These are phyloP conservation scores for Cyberlindnera japonica DNA, from an alignment of 805 yeast species.

Conservation along the genomic window DNA sequence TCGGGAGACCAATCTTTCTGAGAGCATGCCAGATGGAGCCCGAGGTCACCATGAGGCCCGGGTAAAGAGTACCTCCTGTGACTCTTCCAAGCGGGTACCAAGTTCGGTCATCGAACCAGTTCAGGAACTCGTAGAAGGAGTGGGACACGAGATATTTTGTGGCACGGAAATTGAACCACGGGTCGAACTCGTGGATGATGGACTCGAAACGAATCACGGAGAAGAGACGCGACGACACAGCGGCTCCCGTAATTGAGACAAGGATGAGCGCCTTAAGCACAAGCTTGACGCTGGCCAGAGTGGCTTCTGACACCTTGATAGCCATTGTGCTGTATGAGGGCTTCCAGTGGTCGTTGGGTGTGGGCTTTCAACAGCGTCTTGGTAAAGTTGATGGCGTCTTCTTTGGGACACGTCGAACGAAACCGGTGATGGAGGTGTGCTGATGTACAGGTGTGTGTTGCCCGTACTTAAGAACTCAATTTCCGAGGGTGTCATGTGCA, in stretches of 20 bases:
- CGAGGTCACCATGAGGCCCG: constrained; percentile 98
- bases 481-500: too few relatives aligned
- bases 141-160: constrained; percentile 85
- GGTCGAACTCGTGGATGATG: constrained; percentile 96
- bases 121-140: constrained; percentile 85
- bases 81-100: constrained; percentile 99
- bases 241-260: constrained; percentile 81
- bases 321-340: constrained; percentile 13
- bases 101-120: constrained; percentile 98
- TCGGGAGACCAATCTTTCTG: constrained; percentile 64
- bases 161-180: constrained; percentile 96
- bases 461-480: too few relatives aligned
- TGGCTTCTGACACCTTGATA: constrained; percentile 18
- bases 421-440: not conserved
- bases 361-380: not conserved
- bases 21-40: constrained; percentile 80
- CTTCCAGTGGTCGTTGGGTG: not conserved
- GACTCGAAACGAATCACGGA: constrained; percentile 96
- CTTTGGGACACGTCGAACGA: constrained; percentile 9
- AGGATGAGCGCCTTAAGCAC: constrained; percentile 61
- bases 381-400: too few relatives aligned
- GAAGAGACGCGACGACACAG: constrained; percentile 85
- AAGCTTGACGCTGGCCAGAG: constrained; percentile 21
- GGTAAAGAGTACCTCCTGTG: constrained; percentile 97
- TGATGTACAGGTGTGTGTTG: constrained; percentile 2